A percentile compares a stretch with the other conserved stretches of the same genome.
These are phyloP conservation scores for Entomortierella lignicola DNA, from an alignment of 192 early-diverging fungal genomes.

Conservation along the genomic window DNA sequence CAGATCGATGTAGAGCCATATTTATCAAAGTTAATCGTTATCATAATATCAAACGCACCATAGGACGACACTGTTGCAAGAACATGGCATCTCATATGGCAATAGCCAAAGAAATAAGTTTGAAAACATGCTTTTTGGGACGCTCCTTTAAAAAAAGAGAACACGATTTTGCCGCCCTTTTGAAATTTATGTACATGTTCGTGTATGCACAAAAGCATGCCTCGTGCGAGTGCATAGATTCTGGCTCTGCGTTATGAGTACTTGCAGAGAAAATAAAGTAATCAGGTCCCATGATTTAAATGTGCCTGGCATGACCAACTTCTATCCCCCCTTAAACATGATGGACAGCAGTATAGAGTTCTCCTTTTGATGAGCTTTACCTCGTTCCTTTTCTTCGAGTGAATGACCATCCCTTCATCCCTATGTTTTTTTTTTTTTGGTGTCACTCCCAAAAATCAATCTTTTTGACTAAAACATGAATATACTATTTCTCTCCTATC, in stretches of 20 bases:
- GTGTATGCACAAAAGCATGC: neutral
- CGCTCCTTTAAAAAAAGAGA: slow-evolving; percentile 17
- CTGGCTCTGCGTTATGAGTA: neutral
- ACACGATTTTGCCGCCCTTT: neutral
- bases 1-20: neutral
- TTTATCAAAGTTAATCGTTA: too few species aligned
- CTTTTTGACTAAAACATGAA: neutral
- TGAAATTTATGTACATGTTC: too few species aligned
- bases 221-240: neutral
- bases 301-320: neutral
- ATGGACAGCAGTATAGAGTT: too few species aligned
- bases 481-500: neutral
- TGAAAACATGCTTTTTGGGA: slow-evolving; percentile 43
- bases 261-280: neutral
- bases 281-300: neutral
- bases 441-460: too few species aligned
- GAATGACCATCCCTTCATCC: neutral
- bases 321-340: neutral
- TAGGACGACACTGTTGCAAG: slow-evolving; percentile 28
- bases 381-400: slow-evolving; percentile 2
- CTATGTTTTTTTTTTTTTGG: too few species aligned
- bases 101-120: slow-evolving; percentile 49
- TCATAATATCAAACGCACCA: too few species aligned
- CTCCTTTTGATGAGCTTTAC: neutral
- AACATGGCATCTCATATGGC: slow-evolving; percentile 27